Percentiles rank a stretch among this genome's conserved stretches.
These are phyloP conservation scores for Meripilus lineatus DNA, from an alignment of 1,284 basidiomycete genomes.

Conservation along the genomic window DNA sequence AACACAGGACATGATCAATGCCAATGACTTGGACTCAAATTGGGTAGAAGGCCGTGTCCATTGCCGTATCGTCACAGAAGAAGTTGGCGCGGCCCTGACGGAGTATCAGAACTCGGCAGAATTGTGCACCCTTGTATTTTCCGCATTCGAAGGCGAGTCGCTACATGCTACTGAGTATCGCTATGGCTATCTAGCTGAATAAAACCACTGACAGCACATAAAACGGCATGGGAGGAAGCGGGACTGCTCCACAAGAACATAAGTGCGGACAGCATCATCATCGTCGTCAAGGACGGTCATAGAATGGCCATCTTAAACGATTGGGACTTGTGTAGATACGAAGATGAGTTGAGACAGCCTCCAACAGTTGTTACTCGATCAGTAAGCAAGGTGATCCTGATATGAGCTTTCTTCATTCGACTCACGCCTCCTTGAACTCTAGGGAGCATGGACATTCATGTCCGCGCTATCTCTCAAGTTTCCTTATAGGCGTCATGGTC, in stretches of 20 bases:
- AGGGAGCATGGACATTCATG: constrained; percentile 4
- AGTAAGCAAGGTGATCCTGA: not conserved
- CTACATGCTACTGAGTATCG: too few species aligned
- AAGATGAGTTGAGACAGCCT: not conserved
- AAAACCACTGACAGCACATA: too few species aligned
- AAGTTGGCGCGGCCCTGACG: too few species aligned
- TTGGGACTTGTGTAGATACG: not conserved
- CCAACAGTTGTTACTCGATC: not conserved
- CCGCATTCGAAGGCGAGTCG: too few species aligned
- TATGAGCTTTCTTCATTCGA: not conserved
- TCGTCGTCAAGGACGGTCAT: not conserved
- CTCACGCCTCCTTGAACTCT: not conserved
- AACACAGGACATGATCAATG: too few species aligned
- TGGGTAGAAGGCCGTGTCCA: too few species aligned
- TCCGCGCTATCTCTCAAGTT: not conserved
- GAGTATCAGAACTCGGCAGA: too few species aligned
- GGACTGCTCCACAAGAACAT: not conserved
- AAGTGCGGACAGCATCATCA: not conserved
- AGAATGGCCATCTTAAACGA: not conserved
- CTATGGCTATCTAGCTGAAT: too few species aligned
- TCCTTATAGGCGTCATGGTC: not conserved
- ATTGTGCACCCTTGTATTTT: too few species aligned
- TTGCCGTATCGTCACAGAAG: too few species aligned
- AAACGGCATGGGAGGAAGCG: not conserved
- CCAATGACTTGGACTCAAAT: too few species aligned